Evolutionary conservation across 306 rosid species (phyloP).

Genomic region (Lablab purpureus): DNA sequence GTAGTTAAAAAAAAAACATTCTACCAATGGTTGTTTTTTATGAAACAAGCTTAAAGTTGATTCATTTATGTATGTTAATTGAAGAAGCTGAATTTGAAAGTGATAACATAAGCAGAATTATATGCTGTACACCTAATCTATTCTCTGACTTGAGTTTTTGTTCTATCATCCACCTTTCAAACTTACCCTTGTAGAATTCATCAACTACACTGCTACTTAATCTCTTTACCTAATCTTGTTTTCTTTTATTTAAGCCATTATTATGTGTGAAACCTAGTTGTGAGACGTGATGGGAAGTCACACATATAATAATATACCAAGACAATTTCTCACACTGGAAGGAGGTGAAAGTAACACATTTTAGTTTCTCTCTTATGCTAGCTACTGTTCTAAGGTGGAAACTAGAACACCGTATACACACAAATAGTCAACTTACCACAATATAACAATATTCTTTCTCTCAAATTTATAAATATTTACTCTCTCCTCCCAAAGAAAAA

Average conservation of each 20-base stretch:
- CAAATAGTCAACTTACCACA: neutral
- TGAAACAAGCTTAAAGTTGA: too few relatives aligned
- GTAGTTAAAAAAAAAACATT: too few relatives aligned
- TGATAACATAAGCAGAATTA: too few relatives aligned
- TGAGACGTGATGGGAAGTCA: conserved; percentile 13
- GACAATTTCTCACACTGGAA: neutral
- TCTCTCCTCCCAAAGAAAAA: neutral
- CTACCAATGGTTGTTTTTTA: too few relatives aligned
- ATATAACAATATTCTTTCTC: neutral
- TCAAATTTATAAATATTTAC: too few relatives aligned
- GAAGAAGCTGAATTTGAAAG: too few relatives aligned
- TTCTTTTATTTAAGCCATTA: neutral
- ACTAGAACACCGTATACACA: neutral
- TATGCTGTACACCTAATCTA: neutral
- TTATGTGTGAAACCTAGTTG: neutral
- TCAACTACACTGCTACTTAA: neutral
- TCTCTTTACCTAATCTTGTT: neutral
- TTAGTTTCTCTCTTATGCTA: neutral
- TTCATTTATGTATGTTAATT: too few relatives aligned
- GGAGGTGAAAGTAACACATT: conserved; percentile 1
- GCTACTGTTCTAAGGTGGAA: neutral
- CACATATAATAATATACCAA: neutral
- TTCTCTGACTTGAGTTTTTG: neutral
- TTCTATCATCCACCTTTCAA: neutral
- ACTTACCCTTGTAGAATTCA: neutral